A percentile compares a stretch with the other conserved stretches of the same genome.
Conservation (phyloP, 768 basidiomycete species). For the Lactarius sp. region DNA sequence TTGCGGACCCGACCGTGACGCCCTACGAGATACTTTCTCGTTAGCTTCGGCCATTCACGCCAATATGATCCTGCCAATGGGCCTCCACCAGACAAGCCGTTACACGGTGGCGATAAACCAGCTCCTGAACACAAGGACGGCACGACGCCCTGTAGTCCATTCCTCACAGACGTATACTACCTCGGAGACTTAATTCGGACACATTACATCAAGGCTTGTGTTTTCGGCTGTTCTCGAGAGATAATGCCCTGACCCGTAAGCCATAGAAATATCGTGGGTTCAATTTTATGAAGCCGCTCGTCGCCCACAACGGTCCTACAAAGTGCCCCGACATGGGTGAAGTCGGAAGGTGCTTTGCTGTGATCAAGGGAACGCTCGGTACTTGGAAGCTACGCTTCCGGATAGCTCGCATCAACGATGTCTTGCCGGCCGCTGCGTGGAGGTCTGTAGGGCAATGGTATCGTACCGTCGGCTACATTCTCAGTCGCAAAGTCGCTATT, state of each 20-base stretch:
- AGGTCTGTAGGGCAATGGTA: background rate
- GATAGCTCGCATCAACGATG: conserved; percentile 16
- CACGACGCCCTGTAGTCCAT: conserved; percentile 28
- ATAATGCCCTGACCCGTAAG: background rate
- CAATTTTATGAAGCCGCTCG: conserved; percentile 33
- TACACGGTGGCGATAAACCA: conserved; percentile 40
- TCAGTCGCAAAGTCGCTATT: conserved; percentile 2
- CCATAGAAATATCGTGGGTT: conserved; percentile 25
- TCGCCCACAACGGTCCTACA: conserved; percentile 30
- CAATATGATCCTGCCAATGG: conserved; percentile 29
- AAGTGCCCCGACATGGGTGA: conserved; percentile 32
- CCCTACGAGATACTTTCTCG: conserved; percentile 33
- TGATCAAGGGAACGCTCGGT: conserved; percentile 22
- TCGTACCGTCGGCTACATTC: conserved; percentile 2
- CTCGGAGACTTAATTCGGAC: conserved; percentile 32
- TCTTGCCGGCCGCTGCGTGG: background rate
- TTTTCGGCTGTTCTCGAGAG: background rate
- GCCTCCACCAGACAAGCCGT: conserved; percentile 28
- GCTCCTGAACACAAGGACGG: conserved; percentile 31
- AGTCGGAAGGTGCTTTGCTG: conserved; percentile 31
- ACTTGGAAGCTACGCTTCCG: conserved; percentile 34
- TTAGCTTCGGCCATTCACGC: conserved; percentile 36
- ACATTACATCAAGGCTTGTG: conserved; percentile 28
- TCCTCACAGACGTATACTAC: conserved; percentile 34
- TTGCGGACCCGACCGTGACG: conserved; percentile 32